A percentile compares a stretch with the other conserved stretches of the same genome.
Evolutionary conservation across 2,329 filamentous ascomycete genomes (phyloP).

Genomic region (Trichothecium sympodiale): DNA sequence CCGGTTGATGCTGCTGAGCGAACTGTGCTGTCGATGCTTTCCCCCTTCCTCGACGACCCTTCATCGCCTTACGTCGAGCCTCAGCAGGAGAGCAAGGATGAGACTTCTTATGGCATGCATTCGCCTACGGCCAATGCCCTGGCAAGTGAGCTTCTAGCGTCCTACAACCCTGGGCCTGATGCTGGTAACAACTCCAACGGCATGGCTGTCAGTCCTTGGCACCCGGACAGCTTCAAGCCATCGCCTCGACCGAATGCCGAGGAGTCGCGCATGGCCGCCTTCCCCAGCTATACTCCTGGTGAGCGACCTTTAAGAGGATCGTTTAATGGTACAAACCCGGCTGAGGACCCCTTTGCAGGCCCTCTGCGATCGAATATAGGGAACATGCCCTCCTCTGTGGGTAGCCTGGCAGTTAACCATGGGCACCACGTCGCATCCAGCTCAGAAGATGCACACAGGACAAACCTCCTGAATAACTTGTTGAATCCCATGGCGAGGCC

Average conservation of each 20-base stretch:
- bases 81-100: conserved; percentile 19
- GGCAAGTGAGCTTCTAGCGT: conserved; percentile 4
- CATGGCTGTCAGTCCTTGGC: too few species aligned
- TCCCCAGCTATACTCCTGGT: too few species aligned
- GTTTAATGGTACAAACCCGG: too few species aligned
- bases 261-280: too few species aligned
- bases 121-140: conserved; percentile 38
- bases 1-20: conserved; percentile 19
- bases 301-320: too few species aligned
- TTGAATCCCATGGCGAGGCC: conserved; percentile 10
- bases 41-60: conserved; percentile 35
- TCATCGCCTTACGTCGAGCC: conserved; percentile 25
- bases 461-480: conserved; percentile 24
- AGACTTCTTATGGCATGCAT: conserved; percentile 45
- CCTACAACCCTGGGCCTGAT: conserved; percentile 1
- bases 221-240: too few species aligned
- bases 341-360: too few species aligned
- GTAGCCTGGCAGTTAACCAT: too few species aligned
- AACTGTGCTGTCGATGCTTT: conserved; percentile 35
- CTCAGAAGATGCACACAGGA: conserved; percentile 19
- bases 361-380: too few species aligned
- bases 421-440: not conserved
- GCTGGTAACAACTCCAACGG: not conserved
- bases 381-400: too few species aligned
- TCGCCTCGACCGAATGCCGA: too few species aligned